Percentiles rank a stretch among this genome's conserved stretches.
phyloP scores from a whole-genome alignment of 768 basidiomycete species.

The Suillus fuscotomentosus region DNA sequence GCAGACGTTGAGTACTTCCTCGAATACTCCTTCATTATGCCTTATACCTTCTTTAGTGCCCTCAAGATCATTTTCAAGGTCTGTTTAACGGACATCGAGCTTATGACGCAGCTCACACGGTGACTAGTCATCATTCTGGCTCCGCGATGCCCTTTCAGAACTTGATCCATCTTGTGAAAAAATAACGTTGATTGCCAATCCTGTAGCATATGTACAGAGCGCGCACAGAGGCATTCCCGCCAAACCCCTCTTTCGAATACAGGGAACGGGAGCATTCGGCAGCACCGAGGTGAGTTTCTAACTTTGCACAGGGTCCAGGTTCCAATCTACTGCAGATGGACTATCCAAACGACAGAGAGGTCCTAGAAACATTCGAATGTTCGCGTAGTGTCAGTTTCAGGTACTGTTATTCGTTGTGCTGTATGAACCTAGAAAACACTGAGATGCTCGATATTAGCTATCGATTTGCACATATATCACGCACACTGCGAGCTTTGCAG shows the following conservation, averaged over 20 bases:
- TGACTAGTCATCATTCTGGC: conserved; percentile 73
- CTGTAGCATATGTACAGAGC: conserved; percentile 37
- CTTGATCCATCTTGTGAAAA: conserved; percentile 87
- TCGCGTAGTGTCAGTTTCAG: conserved; percentile 62
- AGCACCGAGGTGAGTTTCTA: conserved; percentile 65
- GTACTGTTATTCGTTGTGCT: conserved; percentile 35
- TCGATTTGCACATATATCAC: conserved; percentile 72
- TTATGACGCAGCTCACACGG: not conserved
- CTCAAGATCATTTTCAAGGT: conserved; percentile 88
- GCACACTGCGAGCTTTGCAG: conserved; percentile 72
- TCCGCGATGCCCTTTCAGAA: conserved; percentile 89
- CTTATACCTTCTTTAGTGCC: conserved; percentile 40
- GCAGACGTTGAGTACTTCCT: conserved; percentile 43
- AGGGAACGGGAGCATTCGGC: conserved; percentile 80
- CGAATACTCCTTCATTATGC: not conserved
- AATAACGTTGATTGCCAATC: conserved; percentile 80
- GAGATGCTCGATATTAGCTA: conserved; percentile 51
- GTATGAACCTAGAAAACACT: too few species aligned
- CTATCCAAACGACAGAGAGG: conserved; percentile 90
- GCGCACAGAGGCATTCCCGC: conserved; percentile 18
- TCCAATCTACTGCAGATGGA: conserved; percentile 65
- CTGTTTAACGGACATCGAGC: conserved; percentile 9
- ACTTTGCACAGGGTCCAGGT: not conserved
- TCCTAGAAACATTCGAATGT: conserved; percentile 90
- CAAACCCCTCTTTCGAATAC: conserved; percentile 77